Percentiles rank a stretch among this genome's conserved stretches.
Conservation (phyloP, 805 yeast species). For the Wickerhamiella alocasiicola region DNA sequence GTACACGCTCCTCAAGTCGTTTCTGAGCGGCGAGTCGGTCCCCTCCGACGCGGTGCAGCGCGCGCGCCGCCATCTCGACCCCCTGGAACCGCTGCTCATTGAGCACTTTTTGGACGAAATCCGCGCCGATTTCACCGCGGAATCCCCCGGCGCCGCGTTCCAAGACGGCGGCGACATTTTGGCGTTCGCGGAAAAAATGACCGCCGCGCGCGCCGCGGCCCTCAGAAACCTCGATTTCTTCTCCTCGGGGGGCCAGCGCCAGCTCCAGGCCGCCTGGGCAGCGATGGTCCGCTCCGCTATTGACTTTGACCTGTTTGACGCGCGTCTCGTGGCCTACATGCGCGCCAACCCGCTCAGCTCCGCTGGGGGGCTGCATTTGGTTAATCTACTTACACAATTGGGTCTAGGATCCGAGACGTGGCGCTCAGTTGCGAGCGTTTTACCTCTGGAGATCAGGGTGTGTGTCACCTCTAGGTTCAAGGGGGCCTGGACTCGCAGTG, state of each 20-base stretch:
- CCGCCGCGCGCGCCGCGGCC: background rate
- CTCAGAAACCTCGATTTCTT: background rate
- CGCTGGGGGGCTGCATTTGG: background rate
- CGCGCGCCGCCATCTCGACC: background rate
- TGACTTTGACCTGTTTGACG: constrained; percentile 9
- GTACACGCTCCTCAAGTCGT: background rate
- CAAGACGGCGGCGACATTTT: background rate
- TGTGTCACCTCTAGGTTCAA: constrained; percentile 13
- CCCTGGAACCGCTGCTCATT: constrained; percentile 5
- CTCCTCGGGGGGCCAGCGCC: background rate
- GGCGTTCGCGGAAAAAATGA: background rate
- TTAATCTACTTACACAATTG: constrained; percentile 10
- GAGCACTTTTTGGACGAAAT: constrained; percentile 7
- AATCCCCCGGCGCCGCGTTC: background rate
- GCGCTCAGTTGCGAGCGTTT: constrained; percentile 14
- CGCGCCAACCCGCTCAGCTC: background rate
- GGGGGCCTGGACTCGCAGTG: constrained; percentile 13
- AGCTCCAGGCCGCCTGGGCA: constrained; percentile 13
- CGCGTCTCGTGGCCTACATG: constrained; percentile 10
- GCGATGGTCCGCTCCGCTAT: constrained; percentile 18
- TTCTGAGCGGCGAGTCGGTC: constrained; percentile 1
- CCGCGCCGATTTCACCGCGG: background rate
- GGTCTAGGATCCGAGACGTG: constrained; percentile 21
- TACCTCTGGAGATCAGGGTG: constrained; percentile 15
- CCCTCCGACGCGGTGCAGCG: constrained; percentile 5